These are phyloP conservation scores for Spergularia azorica DNA, from an alignment of 179 eudicot genomes.

Conservation along the genomic window DNA sequence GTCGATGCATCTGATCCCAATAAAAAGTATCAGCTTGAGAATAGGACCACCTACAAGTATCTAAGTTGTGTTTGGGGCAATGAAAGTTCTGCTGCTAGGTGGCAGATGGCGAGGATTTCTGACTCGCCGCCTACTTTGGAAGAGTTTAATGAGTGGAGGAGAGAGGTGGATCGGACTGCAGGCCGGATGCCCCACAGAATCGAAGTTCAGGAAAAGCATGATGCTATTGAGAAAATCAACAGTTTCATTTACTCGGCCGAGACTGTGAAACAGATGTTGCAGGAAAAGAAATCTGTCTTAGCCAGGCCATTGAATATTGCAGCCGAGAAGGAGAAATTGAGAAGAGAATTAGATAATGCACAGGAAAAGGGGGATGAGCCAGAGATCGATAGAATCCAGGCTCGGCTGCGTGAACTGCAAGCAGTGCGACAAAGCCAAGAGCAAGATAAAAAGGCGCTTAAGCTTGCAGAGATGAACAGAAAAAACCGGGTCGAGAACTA, in stretches of 20 bases:
- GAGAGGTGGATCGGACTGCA: slow-evolving; percentile 69
- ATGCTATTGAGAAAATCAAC: slow-evolving; percentile 67
- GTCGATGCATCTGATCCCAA: slow-evolving; percentile 75
- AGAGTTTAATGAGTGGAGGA: slow-evolving; percentile 79
- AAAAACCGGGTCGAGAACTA: slow-evolving; percentile 82
- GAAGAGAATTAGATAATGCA: slow-evolving; percentile 71
- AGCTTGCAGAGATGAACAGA: slow-evolving; percentile 81
- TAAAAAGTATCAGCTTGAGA: slow-evolving; percentile 66
- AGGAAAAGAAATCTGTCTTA: slow-evolving; percentile 82
- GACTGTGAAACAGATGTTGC: slow-evolving; percentile 90
- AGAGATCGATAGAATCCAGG: slow-evolving; percentile 65
- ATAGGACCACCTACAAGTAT: slow-evolving; percentile 71
- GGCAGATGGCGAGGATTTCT: slow-evolving; percentile 97
- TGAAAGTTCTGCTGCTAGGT: slow-evolving; percentile 87
- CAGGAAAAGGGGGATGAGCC: slow-evolving; percentile 45
- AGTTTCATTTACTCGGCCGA: slow-evolving; percentile 78
- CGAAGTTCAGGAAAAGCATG: slow-evolving; percentile 63
- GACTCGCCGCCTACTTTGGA: slow-evolving; percentile 72
- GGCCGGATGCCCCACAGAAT: slow-evolving; percentile 68
- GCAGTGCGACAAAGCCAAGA: slow-evolving; percentile 48
- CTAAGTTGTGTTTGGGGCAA: slow-evolving; percentile 85
- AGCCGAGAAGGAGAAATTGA: slow-evolving; percentile 77
- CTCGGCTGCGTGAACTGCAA: slow-evolving; percentile 68
- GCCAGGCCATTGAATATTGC: slow-evolving; percentile 84
- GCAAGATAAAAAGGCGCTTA: slow-evolving; percentile 59